These are phyloP conservation scores for Xylariaceae sp. DNA, from an alignment of 2,329 filamentous ascomycete genomes.

Conservation along the genomic window DNA sequence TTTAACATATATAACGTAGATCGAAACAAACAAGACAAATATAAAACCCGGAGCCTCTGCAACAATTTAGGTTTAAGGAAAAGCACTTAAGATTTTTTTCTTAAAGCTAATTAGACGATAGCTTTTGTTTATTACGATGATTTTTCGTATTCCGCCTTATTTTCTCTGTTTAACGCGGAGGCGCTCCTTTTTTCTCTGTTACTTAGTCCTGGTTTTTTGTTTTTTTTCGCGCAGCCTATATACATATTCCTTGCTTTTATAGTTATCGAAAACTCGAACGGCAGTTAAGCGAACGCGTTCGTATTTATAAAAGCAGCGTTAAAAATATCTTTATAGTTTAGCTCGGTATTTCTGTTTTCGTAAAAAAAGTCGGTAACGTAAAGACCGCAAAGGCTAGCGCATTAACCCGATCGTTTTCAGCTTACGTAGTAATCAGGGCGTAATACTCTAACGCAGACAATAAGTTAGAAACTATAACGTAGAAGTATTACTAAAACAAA, in stretches of 20 bases:
- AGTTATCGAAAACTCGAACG: conserved; percentile 46
- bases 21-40: too few species aligned
- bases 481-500: too few species aligned
- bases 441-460: too few species aligned
- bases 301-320: conserved; percentile 65
- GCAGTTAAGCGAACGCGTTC: conserved; percentile 58
- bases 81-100: too few species aligned
- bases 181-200: conserved; percentile 46
- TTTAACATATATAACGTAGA: too few species aligned
- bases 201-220: conserved; percentile 41
- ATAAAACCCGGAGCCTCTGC: too few species aligned
- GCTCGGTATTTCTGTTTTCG: conserved; percentile 60
- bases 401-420: conserved; percentile 35
- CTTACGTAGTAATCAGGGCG: too few species aligned
- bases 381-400: conserved; percentile 41
- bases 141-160: too few species aligned
- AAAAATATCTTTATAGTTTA: conserved; percentile 63
- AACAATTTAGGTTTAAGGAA: too few species aligned
- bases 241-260: conserved; percentile 44
- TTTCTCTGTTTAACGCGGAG: conserved; percentile 43
- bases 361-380: conserved; percentile 61
- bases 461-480: too few species aligned
- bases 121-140: too few species aligned
- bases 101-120: too few species aligned
- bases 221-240: conserved; percentile 32